These are phyloP conservation scores for Gaertneriomyces semiglobifer DNA, from an alignment of 192 early-diverging fungal genomes.

Conservation along the genomic window DNA sequence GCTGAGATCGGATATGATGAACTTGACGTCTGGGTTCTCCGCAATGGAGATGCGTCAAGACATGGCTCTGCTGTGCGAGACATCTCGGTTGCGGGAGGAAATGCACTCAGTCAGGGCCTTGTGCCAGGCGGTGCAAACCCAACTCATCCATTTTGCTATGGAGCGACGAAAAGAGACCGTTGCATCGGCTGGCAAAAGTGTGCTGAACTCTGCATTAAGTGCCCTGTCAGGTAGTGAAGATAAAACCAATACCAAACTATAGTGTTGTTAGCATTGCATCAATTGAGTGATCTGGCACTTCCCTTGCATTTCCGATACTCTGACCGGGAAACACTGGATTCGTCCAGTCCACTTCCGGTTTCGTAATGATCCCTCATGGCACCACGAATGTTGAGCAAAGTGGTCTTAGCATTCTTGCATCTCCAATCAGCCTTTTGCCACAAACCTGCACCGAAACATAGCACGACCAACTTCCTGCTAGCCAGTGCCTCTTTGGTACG, in stretches of 20 bases:
- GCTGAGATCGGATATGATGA: conserved; percentile 50
- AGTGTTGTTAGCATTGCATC: not conserved
- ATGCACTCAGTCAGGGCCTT: conserved; percentile 61
- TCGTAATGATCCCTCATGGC: too few relatives aligned
- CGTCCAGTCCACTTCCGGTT: too few relatives aligned
- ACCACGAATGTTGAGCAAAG: too few relatives aligned
- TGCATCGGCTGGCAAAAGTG: conserved; percentile 5
- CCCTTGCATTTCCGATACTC: too few relatives aligned
- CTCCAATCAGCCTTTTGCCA: too few relatives aligned
- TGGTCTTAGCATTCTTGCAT: too few relatives aligned
- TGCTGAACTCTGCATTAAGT: conserved; percentile 20
- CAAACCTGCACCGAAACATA: too few relatives aligned
- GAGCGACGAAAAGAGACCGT: conserved; percentile 43
- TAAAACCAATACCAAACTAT: not conserved
- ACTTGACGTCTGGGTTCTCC: conserved; percentile 49
- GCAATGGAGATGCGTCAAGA: conserved; percentile 67
- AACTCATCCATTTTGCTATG: conserved; percentile 60
- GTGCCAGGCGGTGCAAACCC: conserved; percentile 65
- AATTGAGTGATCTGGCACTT: too few relatives aligned
- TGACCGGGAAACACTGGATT: too few relatives aligned
- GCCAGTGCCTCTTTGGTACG: too few relatives aligned
- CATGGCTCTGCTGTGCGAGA: conserved; percentile 66
- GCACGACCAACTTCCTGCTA: too few relatives aligned
- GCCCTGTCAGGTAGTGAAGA: conserved; percentile 9
- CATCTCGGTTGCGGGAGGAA: conserved; percentile 63